Base-by-base conservation (phyloP, 75 land plant genomes). In the Picea glauca region DNA sequence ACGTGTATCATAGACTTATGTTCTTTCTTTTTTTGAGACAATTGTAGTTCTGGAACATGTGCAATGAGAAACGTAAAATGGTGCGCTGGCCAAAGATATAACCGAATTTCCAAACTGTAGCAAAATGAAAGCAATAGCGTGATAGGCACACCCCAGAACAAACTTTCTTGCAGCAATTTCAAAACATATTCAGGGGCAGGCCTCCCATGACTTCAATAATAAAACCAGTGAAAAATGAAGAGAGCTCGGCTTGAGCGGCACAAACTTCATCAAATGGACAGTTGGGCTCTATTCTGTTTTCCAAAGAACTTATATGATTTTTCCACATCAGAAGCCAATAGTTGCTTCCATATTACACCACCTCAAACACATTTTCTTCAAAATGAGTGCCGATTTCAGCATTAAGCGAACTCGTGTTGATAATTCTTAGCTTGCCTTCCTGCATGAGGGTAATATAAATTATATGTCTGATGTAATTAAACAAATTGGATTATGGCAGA, bases 361-460 rank as follows among this genome's bases (percentile, higher is more conserved):
- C 90, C 91, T 92, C 93, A 79, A 89, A 76, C 76, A 91, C 85
- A 81, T 87, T 87, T 63, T 89, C 91, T 74, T 91, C 95, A 67
- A 82, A 80, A 31, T 78, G 76, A 26, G 76, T 23, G 75, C 64
- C 63, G 66, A 65, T 80, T 20, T 75, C 79, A 33, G 67, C 76
- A 58, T 84, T 50, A 26, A 85, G 79, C 46, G 89, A 50, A 79
- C 88, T 90, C 62, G 78, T 88, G 30, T 90, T 88, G 35, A 94
- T 87, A 61, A 94, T 83, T 81, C 98, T 85, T n/a, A 95, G 91
- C 87, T 90, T 95, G 54, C 98, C 98, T 83, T 95, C 98, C 98
- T 95, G 89, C 80, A 90, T 18, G 56, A 50, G 30, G 43, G 18
- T 20, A 66, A 32, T 5, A 17, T 35, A 35, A 66, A 32, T 66